A percentile compares a stretch with the other conserved stretches of the same genome.
These are phyloP conservation scores for Fusarium sp. DNA, from an alignment of 2,329 filamentous ascomycete genomes.

Conservation along the genomic window DNA sequence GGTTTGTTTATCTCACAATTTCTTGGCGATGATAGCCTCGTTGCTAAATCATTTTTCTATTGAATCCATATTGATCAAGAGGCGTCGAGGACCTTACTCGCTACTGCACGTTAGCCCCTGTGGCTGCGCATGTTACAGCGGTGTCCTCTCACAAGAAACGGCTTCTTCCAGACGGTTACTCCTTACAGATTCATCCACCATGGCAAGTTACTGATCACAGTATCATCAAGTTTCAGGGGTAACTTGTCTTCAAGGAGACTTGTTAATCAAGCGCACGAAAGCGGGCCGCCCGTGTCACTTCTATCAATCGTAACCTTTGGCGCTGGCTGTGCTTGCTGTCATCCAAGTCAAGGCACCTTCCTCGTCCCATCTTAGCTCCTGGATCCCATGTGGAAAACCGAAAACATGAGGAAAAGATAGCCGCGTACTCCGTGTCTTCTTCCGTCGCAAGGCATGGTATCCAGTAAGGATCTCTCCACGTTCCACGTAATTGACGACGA, in stretches of 20 bases:
- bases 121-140: constrained; percentile 24
- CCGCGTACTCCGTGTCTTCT: constrained; percentile 35
- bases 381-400: not conserved
- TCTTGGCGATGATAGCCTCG: constrained; percentile 17
- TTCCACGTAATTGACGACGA: constrained; percentile 35
- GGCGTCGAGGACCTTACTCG: not conserved
- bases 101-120: constrained; percentile 15
- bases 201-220: constrained; percentile 18
- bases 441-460: constrained; percentile 1
- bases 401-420: not conserved
- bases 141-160: constrained; percentile 8
- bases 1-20: constrained; percentile 5
- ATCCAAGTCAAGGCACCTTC: constrained; percentile 13
- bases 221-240: constrained; percentile 29
- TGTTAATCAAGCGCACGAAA: not conserved
- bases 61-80: not conserved
- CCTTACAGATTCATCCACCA: constrained; percentile 1
- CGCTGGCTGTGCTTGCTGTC: not conserved
- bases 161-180: constrained; percentile 11
- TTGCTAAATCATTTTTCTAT: not conserved
- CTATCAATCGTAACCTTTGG: constrained; percentile 25
- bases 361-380: constrained; percentile 4
- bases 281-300: constrained; percentile 25
- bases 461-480: constrained; percentile 33
- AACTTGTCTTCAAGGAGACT: constrained; percentile 22